These are phyloP conservation scores for Coemansia javaensis DNA, from an alignment of 192 early-diverging fungal species.

Conservation along the genomic window DNA sequence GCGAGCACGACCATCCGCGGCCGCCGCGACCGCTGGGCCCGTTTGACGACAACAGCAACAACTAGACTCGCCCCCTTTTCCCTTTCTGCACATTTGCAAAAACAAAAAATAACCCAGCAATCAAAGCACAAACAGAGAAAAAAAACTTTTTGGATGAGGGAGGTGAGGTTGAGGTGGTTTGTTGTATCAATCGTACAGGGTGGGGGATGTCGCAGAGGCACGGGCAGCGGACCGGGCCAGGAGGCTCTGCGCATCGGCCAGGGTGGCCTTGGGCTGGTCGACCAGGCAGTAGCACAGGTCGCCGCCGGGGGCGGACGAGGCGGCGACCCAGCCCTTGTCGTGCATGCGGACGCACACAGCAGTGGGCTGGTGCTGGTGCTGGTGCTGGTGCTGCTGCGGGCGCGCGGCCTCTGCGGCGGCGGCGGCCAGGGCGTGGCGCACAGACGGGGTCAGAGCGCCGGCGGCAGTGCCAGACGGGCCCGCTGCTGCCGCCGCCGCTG, in stretches of 20 bases:
- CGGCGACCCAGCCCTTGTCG: slow-evolving; percentile 48
- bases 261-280: slow-evolving; percentile 42
- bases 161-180: no score
- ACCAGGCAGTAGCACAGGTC: slow-evolving; percentile 24
- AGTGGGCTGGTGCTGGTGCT: neutral
- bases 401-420: slow-evolving; percentile 14
- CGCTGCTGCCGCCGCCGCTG: neutral
- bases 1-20: slow-evolving; percentile 14
- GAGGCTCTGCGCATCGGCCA: slow-evolving; percentile 41
- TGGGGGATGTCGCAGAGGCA: neutral
- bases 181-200: no score
- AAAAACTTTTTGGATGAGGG: no score
- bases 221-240: slow-evolving; percentile 9
- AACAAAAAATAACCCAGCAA: no score
- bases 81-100: no score
- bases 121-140: no score
- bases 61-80: no score
- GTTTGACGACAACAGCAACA: slow-evolving; percentile 9
- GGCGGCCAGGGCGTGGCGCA: slow-evolving; percentile 18
- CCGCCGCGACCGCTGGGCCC: slow-evolving; percentile 17
- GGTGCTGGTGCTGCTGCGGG: no score
- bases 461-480: neutral
- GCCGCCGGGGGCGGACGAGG: neutral
- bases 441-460: slow-evolving; percentile 5
- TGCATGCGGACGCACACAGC: slow-evolving; percentile 41